Conservation (phyloP, 768 basidiomycete species). For the Boletus subcaerulescens region DNA sequence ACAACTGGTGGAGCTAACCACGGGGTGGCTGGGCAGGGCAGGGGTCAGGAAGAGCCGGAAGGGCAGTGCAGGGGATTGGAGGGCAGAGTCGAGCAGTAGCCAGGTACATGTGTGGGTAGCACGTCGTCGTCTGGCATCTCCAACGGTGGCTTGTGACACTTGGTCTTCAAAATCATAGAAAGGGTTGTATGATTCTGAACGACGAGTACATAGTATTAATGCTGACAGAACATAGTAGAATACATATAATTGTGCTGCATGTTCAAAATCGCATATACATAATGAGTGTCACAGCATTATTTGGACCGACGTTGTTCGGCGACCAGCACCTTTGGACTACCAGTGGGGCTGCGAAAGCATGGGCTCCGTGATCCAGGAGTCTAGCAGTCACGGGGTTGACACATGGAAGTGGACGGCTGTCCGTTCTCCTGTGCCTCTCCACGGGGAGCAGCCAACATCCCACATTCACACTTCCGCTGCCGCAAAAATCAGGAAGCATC, state of each 20-base stretch:
- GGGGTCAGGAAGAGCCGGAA: no score
- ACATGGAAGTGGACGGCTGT: background rate
- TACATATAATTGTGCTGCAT: background rate
- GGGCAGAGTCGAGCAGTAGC: no score
- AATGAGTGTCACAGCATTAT: background rate
- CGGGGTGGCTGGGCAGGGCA: no score
- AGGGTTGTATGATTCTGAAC: background rate
- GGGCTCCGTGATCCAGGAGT: no score
- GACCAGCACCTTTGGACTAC: conserved; percentile 1
- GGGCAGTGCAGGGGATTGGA: no score
- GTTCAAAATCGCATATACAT: conserved; percentile 6
- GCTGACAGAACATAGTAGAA: background rate
- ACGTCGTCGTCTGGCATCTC: no score
- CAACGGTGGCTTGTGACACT: background rate
- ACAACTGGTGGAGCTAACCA: background rate
- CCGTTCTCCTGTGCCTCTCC: background rate
- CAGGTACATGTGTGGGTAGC: no score
- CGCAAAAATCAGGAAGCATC: background rate
- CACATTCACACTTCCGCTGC: conserved; percentile 12
- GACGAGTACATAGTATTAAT: background rate
- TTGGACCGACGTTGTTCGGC: background rate
- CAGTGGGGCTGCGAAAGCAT: background rate
- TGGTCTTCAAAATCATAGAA: background rate
- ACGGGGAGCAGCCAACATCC: background rate
- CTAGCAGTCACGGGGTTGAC: background rate